Evolutionary conservation across 2,329 filamentous ascomycete genomes (phyloP), one percentile per base, ranked within the genome.

Genomic region (Emergomyces orientalis): DNA sequence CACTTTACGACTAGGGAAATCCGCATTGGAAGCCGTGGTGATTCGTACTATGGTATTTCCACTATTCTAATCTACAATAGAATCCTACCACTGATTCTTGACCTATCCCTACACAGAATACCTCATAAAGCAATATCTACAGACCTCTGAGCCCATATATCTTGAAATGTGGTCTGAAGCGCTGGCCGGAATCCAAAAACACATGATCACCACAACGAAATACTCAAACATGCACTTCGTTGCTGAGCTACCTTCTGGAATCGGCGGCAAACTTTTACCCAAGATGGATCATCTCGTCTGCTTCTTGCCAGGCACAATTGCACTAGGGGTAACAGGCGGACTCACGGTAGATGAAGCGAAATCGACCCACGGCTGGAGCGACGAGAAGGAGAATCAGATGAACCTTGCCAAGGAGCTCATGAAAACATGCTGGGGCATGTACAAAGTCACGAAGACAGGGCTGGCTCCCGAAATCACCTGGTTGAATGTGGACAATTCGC

Each of bases 251-350:
- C 91, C 90, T 0, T 80, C 81, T 56, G 94, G 94, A 3, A 77
- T 99, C 9, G 72, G 81, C 32, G 80, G 81, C 4, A 69, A 79
- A 0, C 74, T 97, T 27, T 86, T 84, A 14, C 88, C 92, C 30
- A 99, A 99, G 77, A 97, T 99, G 92, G 94, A 99, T 72, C 94
- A 99, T 72, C 82, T 97, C 4, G 93, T 96, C 45, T 99, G 94
- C 78, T 99, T 99, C 81, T 88, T 97, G 84, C 92, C 93, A 0
- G 94, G 94, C 11, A 97, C 93, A 3, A 96, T 99, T 70, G 93
- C 93, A 0, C 82, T 99, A 1, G 92, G 85, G 0, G 90, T 86
- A 0, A 99, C 94, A 0, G 88, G 86, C 45, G 94, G 94, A 1
- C 75, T 88, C 43, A 84, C 88, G 0, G 85, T 96, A 64, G 81